Evolutionary conservation across 371 early-diverging fungal species (phyloP), one percentile per base, ranked within the genome.

Genomic region (Mucor racemosus): DNA sequence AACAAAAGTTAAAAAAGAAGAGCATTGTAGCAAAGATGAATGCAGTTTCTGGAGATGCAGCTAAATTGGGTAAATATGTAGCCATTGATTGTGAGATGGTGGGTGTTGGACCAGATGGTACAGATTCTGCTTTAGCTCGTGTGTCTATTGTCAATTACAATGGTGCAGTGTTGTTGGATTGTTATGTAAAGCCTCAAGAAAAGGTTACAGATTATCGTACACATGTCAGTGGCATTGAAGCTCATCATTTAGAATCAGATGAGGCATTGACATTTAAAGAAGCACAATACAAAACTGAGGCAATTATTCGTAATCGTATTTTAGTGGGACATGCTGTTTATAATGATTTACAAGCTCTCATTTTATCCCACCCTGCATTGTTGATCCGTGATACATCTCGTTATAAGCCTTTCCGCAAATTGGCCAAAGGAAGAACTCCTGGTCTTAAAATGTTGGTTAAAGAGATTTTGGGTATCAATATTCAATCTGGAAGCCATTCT

Each of bases 11-110:
- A 26, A 61, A 61, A 31, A 72, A 65, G 54, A 61, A 65, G 33
- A 21, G n/a, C 9, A 40, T 78, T 1, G 65, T 83, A 2, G 57
- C 72, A 31, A 53, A 75, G 17, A 83, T 83, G 83, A 62, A 80
- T 46, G 38, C 77, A 53, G 60, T 76, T 57, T 55, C 75, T 31
- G 68, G 84, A 67, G 66, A 79, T 21, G 17, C 39, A 33, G 46
- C 50, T 55, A 88, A 84, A 65, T 67, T 84, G n/a, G 95, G 94
- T 41, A 92, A 92, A 70, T 95, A 84, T 70, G 75, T 99, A 4
- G 98, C 95, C 9, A 92, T 99, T 31, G 99, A 99, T 88, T 99
- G 99, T 78, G 99, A 98, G 77, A 98, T 97, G 98, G 98, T 99
- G 54, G 98, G 98, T 36, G 93, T 93, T n/a, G 98, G 97, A 1